These are phyloP conservation scores for Leucocoprinus leucothites DNA, from an alignment of 768 basidiomycete species.

Conservation along the genomic window DNA sequence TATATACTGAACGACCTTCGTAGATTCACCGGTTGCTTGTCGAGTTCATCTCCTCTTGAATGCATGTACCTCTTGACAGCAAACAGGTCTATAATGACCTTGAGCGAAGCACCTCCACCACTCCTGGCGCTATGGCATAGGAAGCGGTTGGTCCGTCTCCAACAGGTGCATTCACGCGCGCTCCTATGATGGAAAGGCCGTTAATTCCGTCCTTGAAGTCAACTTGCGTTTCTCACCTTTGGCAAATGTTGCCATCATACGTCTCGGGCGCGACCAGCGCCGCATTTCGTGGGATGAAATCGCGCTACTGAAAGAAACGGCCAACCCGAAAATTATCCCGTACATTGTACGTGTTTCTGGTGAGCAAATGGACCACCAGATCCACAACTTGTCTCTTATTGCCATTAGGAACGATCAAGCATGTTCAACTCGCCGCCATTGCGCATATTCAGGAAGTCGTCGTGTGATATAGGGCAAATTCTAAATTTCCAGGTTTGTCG, in stretches of 20 bases:
- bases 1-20: slow-evolving; percentile 15
- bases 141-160: slow-evolving; percentile 73
- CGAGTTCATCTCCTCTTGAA: slow-evolving; percentile 57
- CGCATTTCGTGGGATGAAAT: slow-evolving; percentile 77
- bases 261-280: slow-evolving; percentile 81
- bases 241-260: slow-evolving; percentile 82
- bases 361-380: slow-evolving; percentile 27
- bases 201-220: no score
- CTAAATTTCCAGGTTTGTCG: slow-evolving; percentile 48
- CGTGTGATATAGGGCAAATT: slow-evolving; percentile 57
- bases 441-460: slow-evolving; percentile 69
- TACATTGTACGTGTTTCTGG: slow-evolving; percentile 81
- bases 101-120: slow-evolving; percentile 60
- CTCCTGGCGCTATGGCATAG: slow-evolving; percentile 89
- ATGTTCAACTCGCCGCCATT: slow-evolving; percentile 76
- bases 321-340: slow-evolving; percentile 60
- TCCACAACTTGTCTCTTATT: no score
- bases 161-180: slow-evolving; percentile 46
- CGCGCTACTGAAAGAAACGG: slow-evolving; percentile 64
- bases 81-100: slow-evolving; percentile 68
- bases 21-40: slow-evolving; percentile 90
- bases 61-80: slow-evolving; percentile 38
- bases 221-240: slow-evolving; percentile 87
- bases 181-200: background rate
- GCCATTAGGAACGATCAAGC: slow-evolving; percentile 76